phyloP scores from a whole-genome alignment of 2,329 filamentous ascomycete genomes.

The Thelonectria rubi region DNA sequence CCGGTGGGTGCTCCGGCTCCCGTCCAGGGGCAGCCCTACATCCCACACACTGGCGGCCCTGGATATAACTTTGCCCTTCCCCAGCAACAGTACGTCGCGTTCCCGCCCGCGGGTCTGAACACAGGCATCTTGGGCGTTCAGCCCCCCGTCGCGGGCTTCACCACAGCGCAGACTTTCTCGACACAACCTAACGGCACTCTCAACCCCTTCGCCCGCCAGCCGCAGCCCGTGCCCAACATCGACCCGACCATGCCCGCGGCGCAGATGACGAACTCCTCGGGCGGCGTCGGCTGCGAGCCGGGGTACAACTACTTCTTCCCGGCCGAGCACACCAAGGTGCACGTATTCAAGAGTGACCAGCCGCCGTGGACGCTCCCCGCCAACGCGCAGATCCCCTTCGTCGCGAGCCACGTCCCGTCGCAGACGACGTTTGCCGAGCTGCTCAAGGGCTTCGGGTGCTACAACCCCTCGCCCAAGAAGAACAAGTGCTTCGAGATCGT shows the following conservation, averaged over 20 bases:
- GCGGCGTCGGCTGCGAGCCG: constrained; percentile 66
- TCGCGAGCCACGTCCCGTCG: constrained; percentile 61
- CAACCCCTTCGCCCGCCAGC: constrained; percentile 49
- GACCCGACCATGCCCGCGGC: constrained; percentile 59
- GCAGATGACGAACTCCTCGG: constrained; percentile 65
- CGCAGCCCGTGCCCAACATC: constrained; percentile 54
- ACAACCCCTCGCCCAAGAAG: constrained; percentile 58
- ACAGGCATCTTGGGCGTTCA: constrained; percentile 28
- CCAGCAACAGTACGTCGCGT: constrained; percentile 30
- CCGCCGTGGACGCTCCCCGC: constrained; percentile 63
- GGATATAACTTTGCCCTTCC: constrained; percentile 45
- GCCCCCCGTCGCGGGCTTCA: constrained; percentile 36
- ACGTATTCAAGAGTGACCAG: constrained; percentile 61
- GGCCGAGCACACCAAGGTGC: constrained; percentile 65
- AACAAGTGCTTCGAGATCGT: constrained; percentile 67
- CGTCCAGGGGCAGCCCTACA: constrained; percentile 50
- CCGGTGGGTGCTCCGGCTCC: constrained; percentile 48
- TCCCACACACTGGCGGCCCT: constrained; percentile 49
- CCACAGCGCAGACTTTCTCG: constrained; percentile 41
- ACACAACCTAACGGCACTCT: constrained; percentile 52
- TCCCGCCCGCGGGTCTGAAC: constrained; percentile 27
- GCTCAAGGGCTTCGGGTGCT: constrained; percentile 66
- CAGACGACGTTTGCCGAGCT: constrained; percentile 64
- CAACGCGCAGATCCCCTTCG: constrained; percentile 55
- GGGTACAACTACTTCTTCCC: constrained; percentile 73